These are phyloP conservation scores for Adenanthera pavonina DNA, from an alignment of 306 rosid species.

Conservation along the genomic window DNA sequence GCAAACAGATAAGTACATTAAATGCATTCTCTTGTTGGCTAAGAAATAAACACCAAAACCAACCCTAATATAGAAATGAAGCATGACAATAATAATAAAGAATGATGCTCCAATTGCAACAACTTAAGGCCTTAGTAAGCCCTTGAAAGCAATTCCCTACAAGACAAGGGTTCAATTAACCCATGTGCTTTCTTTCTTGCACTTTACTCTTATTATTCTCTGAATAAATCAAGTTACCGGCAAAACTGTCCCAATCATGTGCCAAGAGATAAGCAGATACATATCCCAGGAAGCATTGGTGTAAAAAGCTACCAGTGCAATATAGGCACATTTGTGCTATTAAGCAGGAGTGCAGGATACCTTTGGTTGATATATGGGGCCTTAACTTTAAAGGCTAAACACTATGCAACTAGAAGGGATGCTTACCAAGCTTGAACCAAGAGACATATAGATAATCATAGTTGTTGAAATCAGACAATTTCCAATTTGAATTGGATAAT, in stretches of 20 bases:
- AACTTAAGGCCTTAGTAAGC: background rate
- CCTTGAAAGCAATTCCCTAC: background rate
- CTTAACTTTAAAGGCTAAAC: background rate
- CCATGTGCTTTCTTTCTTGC: background rate
- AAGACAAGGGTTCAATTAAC: background rate
- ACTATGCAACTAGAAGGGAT: slow-evolving; percentile 6
- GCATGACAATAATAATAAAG: background rate
- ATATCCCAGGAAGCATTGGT: background rate
- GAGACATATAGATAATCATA: background rate
- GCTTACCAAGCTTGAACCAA: background rate
- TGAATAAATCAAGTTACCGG: background rate
- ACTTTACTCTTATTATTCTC: slow-evolving; percentile 1
- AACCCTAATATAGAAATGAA: slow-evolving; percentile 12
- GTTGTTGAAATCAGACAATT: background rate
- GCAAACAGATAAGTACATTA: slow-evolving; percentile 25
- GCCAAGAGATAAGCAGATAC: background rate
- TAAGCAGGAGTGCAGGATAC: slow-evolving; percentile 8
- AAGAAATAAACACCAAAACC: slow-evolving; percentile 4
- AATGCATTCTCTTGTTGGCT: slow-evolving; percentile 13
- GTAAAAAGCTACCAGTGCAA: background rate
- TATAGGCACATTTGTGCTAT: background rate
- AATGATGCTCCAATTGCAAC: background rate
- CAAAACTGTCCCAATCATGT: slow-evolving; percentile 26
- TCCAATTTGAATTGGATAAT: background rate
- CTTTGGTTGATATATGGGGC: background rate